phyloP scores from a whole-genome alignment of 1,284 basidiomycete species.

The Apiotrichum mycotoxinovorans region DNA sequence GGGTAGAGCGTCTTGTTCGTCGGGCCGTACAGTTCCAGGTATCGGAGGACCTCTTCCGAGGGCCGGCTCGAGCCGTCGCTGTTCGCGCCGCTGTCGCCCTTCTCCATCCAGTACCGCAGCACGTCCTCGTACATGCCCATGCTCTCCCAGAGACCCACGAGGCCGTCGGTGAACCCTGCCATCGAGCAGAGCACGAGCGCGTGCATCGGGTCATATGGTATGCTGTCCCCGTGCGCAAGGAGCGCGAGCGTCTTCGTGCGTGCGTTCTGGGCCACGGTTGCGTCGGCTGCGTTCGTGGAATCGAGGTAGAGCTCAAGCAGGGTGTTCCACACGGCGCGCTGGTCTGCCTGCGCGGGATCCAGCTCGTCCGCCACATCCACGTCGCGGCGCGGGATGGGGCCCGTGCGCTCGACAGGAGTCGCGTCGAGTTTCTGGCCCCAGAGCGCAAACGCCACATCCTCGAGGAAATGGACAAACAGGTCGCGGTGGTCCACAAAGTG shows the following conservation, averaged over 20 bases:
- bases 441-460: constrained; percentile 72
- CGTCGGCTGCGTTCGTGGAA: constrained; percentile 48
- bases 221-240: constrained; percentile 55
- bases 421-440: constrained; percentile 73
- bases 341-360: constrained; percentile 62
- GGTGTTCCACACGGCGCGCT: constrained; percentile 91
- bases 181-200: constrained; percentile 90
- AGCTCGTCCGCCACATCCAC: constrained; percentile 47
- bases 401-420: background rate
- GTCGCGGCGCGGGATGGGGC: constrained; percentile 6
- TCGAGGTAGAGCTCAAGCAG: constrained; percentile 88
- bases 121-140: constrained; percentile 96
- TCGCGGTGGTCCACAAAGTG: constrained; percentile 88
- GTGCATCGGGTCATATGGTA: constrained; percentile 86
- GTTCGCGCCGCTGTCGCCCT: constrained; percentile 41
- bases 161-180: constrained; percentile 71
- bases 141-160: constrained; percentile 86
- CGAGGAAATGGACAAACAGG: constrained; percentile 82
- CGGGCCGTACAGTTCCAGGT: constrained; percentile 70
- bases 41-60: constrained; percentile 64
- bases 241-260: constrained; percentile 64
- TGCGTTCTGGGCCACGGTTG: constrained; percentile 19
- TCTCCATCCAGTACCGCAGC: constrained; percentile 83
- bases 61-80: background rate
- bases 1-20: constrained; percentile 74